Conservation (phyloP, 768 basidiomycete genomes). For the Cystobasidium tubakii region DNA sequence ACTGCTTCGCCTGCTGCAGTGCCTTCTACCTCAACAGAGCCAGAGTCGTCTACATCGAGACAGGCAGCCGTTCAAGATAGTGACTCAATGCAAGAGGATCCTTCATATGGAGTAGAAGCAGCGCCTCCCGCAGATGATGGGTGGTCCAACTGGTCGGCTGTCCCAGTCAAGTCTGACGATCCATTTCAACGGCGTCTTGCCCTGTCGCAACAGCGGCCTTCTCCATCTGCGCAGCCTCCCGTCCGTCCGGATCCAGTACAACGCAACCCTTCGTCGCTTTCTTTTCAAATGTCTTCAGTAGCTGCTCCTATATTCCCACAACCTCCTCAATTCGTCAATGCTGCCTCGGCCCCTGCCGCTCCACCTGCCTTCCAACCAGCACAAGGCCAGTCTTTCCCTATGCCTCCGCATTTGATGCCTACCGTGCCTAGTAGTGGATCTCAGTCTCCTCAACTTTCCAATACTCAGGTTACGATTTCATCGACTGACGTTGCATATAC, state of each 20-base stretch:
- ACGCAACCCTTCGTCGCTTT: not conserved
- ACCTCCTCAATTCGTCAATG: not conserved
- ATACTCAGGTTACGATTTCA: not conserved
- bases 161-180: not conserved
- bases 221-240: not conserved
- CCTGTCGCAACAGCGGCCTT: slow-evolving; percentile 15
- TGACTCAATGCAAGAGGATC: not conserved
- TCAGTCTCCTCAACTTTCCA: not conserved
- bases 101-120: not conserved
- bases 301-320: not conserved
- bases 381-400: not conserved
- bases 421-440: not conserved
- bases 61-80: slow-evolving; percentile 5
- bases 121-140: slow-evolving; percentile 19
- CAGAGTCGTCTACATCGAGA: not conserved
- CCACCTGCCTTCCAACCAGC: not conserved
- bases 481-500: not conserved
- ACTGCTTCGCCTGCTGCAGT: not conserved
- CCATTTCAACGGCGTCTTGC: slow-evolving; percentile 37
- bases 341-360: not conserved
- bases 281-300: not conserved
- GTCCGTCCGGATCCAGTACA: not conserved
- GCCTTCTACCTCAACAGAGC: slow-evolving; percentile 13
- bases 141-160: slow-evolving; percentile 27
- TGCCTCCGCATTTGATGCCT: not conserved